phyloP scores from a whole-genome alignment of 352 stramenopile genomes.

The Globisporangium recalcitrans region DNA sequence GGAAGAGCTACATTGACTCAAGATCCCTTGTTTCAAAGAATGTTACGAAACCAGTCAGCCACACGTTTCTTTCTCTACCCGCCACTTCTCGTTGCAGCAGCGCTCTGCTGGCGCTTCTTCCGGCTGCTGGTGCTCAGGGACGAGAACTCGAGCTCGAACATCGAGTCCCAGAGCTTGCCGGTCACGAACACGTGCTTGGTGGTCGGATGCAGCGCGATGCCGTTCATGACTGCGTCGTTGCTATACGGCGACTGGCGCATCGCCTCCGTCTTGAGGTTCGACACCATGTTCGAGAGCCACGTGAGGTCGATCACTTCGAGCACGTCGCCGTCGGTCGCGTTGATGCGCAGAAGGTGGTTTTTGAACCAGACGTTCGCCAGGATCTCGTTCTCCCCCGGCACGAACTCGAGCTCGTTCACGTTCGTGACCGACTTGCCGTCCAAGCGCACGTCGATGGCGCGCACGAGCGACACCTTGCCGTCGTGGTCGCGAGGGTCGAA shows the following conservation, averaged over 20 bases:
- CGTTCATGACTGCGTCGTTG: slow-evolving; percentile 84
- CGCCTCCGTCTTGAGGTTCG: slow-evolving; percentile 40
- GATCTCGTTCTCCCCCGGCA: slow-evolving; percentile 74
- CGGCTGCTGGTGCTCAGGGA: slow-evolving; percentile 22
- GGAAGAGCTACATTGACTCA: background rate
- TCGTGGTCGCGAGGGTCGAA: slow-evolving; percentile 41
- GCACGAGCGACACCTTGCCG: slow-evolving; percentile 33
- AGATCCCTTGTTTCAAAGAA: background rate
- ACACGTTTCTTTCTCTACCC: background rate
- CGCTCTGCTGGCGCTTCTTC: slow-evolving; percentile 4
- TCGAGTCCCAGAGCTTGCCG: slow-evolving; percentile 81
- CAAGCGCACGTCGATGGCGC: slow-evolving; percentile 44
- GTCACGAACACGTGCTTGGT: slow-evolving; percentile 67
- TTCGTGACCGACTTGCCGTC: slow-evolving; percentile 39
- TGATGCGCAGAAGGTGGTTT: slow-evolving; percentile 71
- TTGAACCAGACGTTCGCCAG: slow-evolving; percentile 87
- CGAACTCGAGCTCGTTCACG: slow-evolving; percentile 87
- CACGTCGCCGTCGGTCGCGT: slow-evolving; percentile 56
- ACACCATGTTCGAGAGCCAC: slow-evolving; percentile 56
- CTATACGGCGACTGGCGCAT: slow-evolving; percentile 39
- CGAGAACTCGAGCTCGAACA: slow-evolving; percentile 77
- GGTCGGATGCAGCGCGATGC: slow-evolving; percentile 72
- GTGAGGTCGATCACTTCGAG: slow-evolving; percentile 67
- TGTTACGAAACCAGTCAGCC: background rate
- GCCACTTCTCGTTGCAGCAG: background rate